Percentiles rank a stretch among this genome's conserved stretches.
These are phyloP conservation scores for Citeromyces siamensis DNA, from an alignment of 1,139 yeast genomes.

Conservation along the genomic window DNA sequence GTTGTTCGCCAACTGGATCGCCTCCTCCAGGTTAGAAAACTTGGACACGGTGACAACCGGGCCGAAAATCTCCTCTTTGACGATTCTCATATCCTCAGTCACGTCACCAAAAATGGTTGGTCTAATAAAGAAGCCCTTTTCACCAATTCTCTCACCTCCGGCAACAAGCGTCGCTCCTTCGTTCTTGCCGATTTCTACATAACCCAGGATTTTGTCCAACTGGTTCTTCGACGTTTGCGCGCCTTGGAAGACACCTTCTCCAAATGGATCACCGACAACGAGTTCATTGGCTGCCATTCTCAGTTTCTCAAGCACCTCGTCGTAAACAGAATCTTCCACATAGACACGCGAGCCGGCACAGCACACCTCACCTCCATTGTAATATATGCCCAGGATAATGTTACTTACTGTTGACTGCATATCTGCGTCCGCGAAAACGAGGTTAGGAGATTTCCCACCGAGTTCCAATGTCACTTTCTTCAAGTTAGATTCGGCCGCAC, in stretches of 20 bases:
- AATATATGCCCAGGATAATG: conserved; percentile 53
- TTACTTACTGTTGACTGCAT: conserved; percentile 48
- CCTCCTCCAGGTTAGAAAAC: conserved; percentile 65
- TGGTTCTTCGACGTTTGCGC: conserved; percentile 74
- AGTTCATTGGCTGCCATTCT: conserved; percentile 37
- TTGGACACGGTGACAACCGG: conserved; percentile 71
- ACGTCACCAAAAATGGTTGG: conserved; percentile 76
- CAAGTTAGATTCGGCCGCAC: conserved; percentile 56
- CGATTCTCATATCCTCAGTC: conserved; percentile 51
- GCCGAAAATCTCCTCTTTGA: conserved; percentile 78
- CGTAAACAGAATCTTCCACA: conserved; percentile 68
- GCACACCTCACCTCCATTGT: conserved; percentile 83
- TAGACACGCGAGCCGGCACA: conserved; percentile 79
- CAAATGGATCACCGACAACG: conserved; percentile 72
- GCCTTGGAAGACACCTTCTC: conserved; percentile 63
- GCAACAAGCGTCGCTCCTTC: conserved; percentile 68
- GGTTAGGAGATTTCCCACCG: conserved; percentile 82
- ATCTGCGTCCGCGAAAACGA: conserved; percentile 66
- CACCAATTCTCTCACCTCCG: conserved; percentile 63
- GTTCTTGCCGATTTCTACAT: conserved; percentile 58
- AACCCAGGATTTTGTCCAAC: conserved; percentile 60
- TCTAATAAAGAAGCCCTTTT: conserved; percentile 65
- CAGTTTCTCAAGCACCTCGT: conserved; percentile 44
- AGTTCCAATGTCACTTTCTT: conserved; percentile 77
- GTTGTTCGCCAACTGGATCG: conserved; percentile 55